These are phyloP conservation scores for Blepharisma undulans DNA, from an alignment of 169 alveolate genomes.

Conservation along the genomic window DNA sequence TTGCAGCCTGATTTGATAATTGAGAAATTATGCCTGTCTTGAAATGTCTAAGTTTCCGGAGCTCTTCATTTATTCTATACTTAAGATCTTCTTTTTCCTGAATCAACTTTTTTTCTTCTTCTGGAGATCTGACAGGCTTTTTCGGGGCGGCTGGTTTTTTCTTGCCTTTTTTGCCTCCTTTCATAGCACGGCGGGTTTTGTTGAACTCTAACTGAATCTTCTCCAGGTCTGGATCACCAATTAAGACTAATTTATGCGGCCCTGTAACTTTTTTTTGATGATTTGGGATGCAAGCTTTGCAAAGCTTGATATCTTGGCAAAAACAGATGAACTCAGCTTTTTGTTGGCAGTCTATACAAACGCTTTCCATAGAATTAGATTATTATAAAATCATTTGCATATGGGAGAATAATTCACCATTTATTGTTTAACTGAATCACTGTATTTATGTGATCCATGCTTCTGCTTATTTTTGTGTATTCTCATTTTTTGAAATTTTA, in stretches of 20 bases:
- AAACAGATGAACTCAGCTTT: constrained; percentile 31
- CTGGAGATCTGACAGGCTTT: neutral
- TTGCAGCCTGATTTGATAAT: constrained; percentile 3
- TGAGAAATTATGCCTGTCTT: neutral
- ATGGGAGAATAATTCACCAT: neutral
- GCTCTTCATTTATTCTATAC: neutral
- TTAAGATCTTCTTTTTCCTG: neutral
- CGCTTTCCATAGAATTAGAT: neutral
- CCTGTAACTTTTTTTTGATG: constrained; percentile 18
- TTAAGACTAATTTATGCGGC: constrained; percentile 4
- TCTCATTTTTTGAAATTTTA: neutral
- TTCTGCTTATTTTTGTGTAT: neutral
- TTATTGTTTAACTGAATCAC: neutral
- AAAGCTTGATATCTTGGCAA: neutral
- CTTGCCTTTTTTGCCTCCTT: neutral
- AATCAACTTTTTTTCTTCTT: neutral
- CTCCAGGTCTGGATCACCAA: constrained; percentile 26
- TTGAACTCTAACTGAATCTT: neutral
- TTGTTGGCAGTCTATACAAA: constrained; percentile 22
- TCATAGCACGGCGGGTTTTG: neutral
- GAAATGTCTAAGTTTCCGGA: neutral
- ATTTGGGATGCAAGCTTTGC: neutral
- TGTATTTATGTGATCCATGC: neutral
- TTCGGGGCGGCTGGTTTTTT: neutral
- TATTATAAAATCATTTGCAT: no score